Evolutionary conservation across 1,139 yeast species (phyloP).

Genomic region (Yamadazyma siamensis): DNA sequence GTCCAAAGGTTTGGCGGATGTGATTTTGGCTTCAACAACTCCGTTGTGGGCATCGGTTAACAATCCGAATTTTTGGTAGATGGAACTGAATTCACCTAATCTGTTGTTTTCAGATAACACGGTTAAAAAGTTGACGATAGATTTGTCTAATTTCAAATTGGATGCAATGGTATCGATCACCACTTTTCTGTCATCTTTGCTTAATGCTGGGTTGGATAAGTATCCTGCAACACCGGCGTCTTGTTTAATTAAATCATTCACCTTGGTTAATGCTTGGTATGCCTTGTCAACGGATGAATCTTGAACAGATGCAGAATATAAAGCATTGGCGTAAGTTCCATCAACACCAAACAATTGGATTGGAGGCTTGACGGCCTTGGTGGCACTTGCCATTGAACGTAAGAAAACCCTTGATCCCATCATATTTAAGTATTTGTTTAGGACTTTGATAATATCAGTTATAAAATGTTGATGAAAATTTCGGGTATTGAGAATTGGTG

Average conservation of each 20-base stretch:
- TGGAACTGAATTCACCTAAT: conserved; percentile 61
- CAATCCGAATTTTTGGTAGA: conserved; percentile 69
- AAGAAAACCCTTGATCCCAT: conserved; percentile 67
- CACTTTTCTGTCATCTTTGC: conserved; percentile 67
- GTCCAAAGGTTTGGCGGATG: conserved; percentile 86
- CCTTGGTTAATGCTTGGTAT: conserved; percentile 59
- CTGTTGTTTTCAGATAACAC: conserved; percentile 96
- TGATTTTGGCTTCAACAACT: conserved; percentile 87
- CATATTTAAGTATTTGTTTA: conserved; percentile 12
- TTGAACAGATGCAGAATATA: conserved; percentile 89
- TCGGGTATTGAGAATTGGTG: conserved; percentile 7
- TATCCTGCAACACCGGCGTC: conserved; percentile 64
- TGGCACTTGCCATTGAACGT: conserved; percentile 70
- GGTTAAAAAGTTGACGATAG: conserved; percentile 74
- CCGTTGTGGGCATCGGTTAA: conserved; percentile 91
- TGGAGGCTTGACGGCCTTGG: conserved; percentile 72
- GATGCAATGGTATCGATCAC: conserved; percentile 63
- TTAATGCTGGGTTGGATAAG: conserved; percentile 81
- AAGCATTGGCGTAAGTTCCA: conserved; percentile 95
- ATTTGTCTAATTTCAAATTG: conserved; percentile 62
- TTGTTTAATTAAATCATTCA: conserved; percentile 52
- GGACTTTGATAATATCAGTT: conserved; percentile 3
- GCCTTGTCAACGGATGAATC: conserved; percentile 74
- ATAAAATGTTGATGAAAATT: conserved; percentile 8
- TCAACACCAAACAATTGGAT: conserved; percentile 93